These are phyloP conservation scores for Scheffersomyces spartinae DNA, from an alignment of 805 yeast genomes.

Conservation along the genomic window DNA sequence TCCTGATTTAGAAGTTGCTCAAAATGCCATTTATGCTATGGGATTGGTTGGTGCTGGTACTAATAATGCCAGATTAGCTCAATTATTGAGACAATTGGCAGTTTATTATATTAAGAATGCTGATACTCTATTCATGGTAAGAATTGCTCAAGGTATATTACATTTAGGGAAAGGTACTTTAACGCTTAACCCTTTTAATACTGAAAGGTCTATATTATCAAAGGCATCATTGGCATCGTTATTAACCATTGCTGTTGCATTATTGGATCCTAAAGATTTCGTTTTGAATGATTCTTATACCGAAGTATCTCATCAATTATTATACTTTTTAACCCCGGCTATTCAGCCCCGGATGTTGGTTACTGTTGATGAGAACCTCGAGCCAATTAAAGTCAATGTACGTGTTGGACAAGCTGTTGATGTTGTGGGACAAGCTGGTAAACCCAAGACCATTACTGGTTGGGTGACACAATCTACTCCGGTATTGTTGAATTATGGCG, in stretches of 20 bases:
- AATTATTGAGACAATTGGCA: constrained; percentile 87
- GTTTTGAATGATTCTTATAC: constrained; percentile 50
- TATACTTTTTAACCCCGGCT: constrained; percentile 79
- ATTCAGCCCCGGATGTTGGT: constrained; percentile 87
- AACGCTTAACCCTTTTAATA: constrained; percentile 79
- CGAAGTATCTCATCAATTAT: constrained; percentile 55
- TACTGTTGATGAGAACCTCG: constrained; percentile 83
- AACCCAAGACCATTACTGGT: constrained; percentile 96
- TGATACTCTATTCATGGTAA: constrained; percentile 82
- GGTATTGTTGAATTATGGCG: constrained; percentile 85
- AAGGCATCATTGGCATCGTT: constrained; percentile 86
- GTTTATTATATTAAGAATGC: constrained; percentile 85
- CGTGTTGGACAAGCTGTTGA: constrained; percentile 99
- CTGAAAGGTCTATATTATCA: constrained; percentile 77
- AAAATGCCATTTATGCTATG: constrained; percentile 92
- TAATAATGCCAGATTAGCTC: constrained; percentile 95
- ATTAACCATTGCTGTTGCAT: constrained; percentile 70
- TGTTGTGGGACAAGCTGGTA: constrained; percentile 98
- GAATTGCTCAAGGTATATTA: constrained; percentile 90
- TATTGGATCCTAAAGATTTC: constrained; percentile 77
- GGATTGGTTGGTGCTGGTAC: constrained; percentile 99
- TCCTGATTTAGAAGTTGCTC: constrained; percentile 85
- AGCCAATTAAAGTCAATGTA: constrained; percentile 90
- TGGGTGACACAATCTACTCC: constrained; percentile 99
- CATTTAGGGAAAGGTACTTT: constrained; percentile 95